Evolutionary conservation across 2,329 filamentous ascomycete species (phyloP).

Genomic region (Geosmithia flava): DNA sequence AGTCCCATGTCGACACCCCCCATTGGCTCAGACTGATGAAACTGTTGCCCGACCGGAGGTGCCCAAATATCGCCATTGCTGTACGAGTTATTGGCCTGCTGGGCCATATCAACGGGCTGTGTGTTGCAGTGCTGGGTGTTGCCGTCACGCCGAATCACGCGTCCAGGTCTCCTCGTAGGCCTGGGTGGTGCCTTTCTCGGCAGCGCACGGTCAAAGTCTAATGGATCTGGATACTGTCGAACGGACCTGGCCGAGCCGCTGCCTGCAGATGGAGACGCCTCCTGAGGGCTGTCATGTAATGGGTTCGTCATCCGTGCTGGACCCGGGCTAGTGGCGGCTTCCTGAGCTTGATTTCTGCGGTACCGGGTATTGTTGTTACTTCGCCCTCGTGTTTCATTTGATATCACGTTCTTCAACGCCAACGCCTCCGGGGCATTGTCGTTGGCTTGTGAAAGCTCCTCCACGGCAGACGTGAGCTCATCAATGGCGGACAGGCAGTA

Average conservation of each 20-base stretch:
- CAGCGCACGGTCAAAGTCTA: background rate
- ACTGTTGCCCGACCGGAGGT: background rate
- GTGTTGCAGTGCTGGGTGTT: background rate
- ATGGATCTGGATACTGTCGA: background rate
- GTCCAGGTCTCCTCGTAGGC: background rate
- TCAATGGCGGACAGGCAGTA: conserved; percentile 18
- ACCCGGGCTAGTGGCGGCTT: background rate
- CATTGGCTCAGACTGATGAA: background rate
- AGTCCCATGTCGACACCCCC: background rate
- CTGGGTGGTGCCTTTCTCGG: background rate
- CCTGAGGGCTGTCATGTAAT: background rate
- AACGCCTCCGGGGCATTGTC: background rate
- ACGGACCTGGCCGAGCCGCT: background rate
- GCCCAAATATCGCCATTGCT: background rate
- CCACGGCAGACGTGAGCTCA: conserved; percentile 14
- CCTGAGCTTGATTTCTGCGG: background rate
- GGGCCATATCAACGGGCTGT: background rate
- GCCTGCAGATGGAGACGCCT: background rate
- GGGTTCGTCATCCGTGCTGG: background rate
- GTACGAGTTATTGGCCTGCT: background rate
- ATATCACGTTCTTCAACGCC: background rate
- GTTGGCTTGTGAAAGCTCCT: conserved; percentile 10
- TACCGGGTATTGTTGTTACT: background rate
- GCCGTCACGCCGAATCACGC: no score
- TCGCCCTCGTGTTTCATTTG: background rate